Conservation (phyloP, 345 rosid genomes). For the Pugionium dolabratum region DNA sequence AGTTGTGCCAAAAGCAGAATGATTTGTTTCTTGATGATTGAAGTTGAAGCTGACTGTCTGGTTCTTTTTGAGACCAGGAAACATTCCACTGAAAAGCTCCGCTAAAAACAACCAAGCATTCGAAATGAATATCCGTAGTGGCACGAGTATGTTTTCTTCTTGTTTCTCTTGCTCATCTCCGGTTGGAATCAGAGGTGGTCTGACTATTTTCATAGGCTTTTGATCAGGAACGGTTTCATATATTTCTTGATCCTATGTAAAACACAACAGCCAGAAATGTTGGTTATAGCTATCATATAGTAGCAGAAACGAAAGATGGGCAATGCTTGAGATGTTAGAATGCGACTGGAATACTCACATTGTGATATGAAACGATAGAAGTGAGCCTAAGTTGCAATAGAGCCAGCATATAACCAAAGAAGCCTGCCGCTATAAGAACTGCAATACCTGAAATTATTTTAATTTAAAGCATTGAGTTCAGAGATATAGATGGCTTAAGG, state of each 20-base stretch:
- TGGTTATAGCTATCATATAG: background rate
- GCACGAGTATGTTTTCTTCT: conserved; percentile 75
- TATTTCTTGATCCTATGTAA: conserved; percentile 51
- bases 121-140: conserved; percentile 56
- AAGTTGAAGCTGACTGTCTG: conserved; percentile 54
- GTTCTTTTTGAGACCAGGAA: conserved; percentile 63
- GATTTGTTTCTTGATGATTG: conserved; percentile 45
- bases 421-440: conserved; percentile 84
- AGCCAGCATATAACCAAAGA: conserved; percentile 94
- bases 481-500: background rate
- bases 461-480: background rate
- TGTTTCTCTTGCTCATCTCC: conserved; percentile 71
- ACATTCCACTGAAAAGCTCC: conserved; percentile 69
- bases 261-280: conserved; percentile 19
- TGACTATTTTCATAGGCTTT: conserved; percentile 48
- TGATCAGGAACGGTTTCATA: conserved; percentile 42
- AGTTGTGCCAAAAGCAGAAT: conserved; percentile 45
- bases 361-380: conserved; percentile 57
- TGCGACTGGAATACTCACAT: conserved; percentile 48
- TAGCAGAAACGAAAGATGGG: conserved; percentile 6
- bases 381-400: conserved; percentile 76
- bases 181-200: conserved; percentile 75
- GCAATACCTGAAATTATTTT: conserved; percentile 60
- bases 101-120: conserved; percentile 54
- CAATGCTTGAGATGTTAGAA: background rate